Percentiles rank a stretch among this genome's conserved stretches.
These are phyloP conservation scores for Tubosaeta brunneosetosa DNA, from an alignment of 768 basidiomycete species.

Conservation along the genomic window DNA sequence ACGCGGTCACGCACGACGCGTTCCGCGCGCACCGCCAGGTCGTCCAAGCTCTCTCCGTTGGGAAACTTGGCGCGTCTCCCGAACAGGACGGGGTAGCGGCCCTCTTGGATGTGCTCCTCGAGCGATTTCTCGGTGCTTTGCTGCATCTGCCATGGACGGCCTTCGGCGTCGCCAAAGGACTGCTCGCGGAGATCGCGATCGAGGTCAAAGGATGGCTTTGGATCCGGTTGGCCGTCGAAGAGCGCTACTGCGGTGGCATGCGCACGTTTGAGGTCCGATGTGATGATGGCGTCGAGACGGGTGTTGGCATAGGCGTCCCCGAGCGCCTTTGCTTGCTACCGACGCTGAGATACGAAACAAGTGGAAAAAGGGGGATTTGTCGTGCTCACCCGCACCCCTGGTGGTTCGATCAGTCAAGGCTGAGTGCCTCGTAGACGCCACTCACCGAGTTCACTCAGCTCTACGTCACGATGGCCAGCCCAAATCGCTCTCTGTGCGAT, in stretches of 20 bases:
- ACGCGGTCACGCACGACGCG: constrained; percentile 48
- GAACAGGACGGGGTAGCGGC: constrained; percentile 47
- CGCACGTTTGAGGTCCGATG: constrained; percentile 66
- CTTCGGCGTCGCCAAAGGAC: constrained; percentile 67
- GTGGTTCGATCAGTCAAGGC: constrained; percentile 2
- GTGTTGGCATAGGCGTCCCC: constrained; percentile 47
- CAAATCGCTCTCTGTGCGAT: constrained; percentile 44
- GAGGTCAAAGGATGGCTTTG: constrained; percentile 43
- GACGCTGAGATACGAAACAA: background rate
- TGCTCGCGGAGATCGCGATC: constrained; percentile 62
- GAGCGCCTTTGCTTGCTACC: constrained; percentile 63
- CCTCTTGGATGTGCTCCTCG: constrained; percentile 48
- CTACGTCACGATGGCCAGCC: constrained; percentile 75
- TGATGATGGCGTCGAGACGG: constrained; percentile 52
- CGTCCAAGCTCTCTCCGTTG: constrained; percentile 66
- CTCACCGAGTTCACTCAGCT: constrained; percentile 70
- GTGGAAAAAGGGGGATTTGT: background rate
- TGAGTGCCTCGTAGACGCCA: background rate
- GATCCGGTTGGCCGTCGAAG: constrained; percentile 41
- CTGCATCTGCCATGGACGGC: constrained; percentile 41
- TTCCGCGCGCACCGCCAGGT: constrained; percentile 54
- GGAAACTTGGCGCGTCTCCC: constrained; percentile 61
- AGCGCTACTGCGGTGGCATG: constrained; percentile 57
- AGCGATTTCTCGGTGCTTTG: constrained; percentile 28
- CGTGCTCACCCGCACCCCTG: constrained; percentile 52